Evolutionary conservation across 352 stramenopile genomes (phyloP), one percentile per base, ranked within the genome.

Genomic region (Aphanomyces cochlioides): DNA sequence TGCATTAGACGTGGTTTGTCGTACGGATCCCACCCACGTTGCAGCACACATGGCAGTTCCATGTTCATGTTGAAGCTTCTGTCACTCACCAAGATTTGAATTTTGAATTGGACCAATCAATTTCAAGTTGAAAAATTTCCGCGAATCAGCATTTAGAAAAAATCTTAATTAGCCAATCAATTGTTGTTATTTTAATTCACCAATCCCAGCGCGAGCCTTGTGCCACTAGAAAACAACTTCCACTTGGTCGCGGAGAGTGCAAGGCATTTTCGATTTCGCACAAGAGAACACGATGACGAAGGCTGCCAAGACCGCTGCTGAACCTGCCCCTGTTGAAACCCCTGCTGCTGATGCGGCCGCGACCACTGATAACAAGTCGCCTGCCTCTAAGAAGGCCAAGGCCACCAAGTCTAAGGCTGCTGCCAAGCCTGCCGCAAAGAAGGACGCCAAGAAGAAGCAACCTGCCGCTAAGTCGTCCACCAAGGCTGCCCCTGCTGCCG

Each of bases 401-500:
- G 12, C 56, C 10, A 17, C 59, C 48, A 57, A 56, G 15, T 0
- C 7, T 34, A 71, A 71, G 47, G 47, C 43, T 17, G 53, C 19
- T 34, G 39, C 54, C 7, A 72, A 72, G 48, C 39, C 53, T 37
- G 56, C 34, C 2, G n/a, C 59, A n/a, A 69, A 69, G 56, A 39
- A 57, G 19, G 36, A 28, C 15, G 8, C 19, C 17, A 34, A 15
- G 8, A 8, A n/a, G 47, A 66, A 66, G 57, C 47, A 66, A 36
- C 57, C 37, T 56, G 45, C 67, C 37, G 56, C 58, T 10, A 73
- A 73, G 56, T 15, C 53, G 4, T 54, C 48, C 17, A 6, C 48
- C 15, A 85, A 83, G 69, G 74, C 77, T 43, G 56, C 69, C 2
- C 45, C 72, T 8, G 78, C 56, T 17, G 57, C 74, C 40, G 90